Evolutionary conservation across 371 early-diverging fungal species (phyloP), one percentile per base, ranked within the genome.

Genomic region (Lichtheimia ramosa): DNA sequence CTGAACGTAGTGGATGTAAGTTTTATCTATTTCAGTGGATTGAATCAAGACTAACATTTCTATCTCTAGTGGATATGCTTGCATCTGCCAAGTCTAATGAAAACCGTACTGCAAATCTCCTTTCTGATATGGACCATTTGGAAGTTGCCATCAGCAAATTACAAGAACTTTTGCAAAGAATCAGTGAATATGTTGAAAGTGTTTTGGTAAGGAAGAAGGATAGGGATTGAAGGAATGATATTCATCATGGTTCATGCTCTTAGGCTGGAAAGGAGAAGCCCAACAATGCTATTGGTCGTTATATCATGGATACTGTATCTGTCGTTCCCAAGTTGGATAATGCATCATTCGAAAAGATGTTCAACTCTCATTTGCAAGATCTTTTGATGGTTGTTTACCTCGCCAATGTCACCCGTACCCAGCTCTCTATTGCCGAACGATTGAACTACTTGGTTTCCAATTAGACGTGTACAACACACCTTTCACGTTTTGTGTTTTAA

Each of bases 301-400:
- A 90, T 68, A 81, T 97, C 63, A 89, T 94, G 92, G 96, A 97
- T 69, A 90, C 94, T 52, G 84, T 97, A 57, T 89, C 94, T 18
- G 88, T 89, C 43, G 90, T 96, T 16, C 97, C 96, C 59, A 89
- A 88, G 76, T 83, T 96, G 46, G 93, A 95, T 65, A 75, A 89
- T 39, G 78, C 75, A 58, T 89, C 89, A 56, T 96, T 97, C 62
- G 92, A 94, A 64, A 86, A 90, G 69, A 86, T 91, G 83, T 95
- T 96, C 86, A 91, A 93, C 81, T 86, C 87, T 72, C 96, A 96
- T 71, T 70, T 93, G 58, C 89, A 94, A 83, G 96, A 97, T 72
- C 81, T 96, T 56, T 83, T 96, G 68, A 94, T 96, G 95, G 95
- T 95, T 42, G 90, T 94, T 43, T 95, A 97, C 71, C 84, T 97